phyloP scores from a whole-genome alignment of 176 grass and related monocot species.

The Triticum monococcum region DNA sequence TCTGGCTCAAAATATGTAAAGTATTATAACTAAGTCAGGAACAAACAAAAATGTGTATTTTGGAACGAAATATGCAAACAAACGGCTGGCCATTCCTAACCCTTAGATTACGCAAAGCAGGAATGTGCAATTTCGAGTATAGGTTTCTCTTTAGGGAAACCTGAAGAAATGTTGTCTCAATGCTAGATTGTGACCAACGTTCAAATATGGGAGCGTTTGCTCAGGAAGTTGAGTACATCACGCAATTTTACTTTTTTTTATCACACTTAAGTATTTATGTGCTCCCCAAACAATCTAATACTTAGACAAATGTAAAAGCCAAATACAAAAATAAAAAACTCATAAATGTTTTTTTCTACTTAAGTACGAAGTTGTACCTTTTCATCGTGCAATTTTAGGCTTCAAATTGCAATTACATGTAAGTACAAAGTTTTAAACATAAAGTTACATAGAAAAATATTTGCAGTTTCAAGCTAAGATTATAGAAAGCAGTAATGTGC shows the following conservation, averaged over 20 bases:
- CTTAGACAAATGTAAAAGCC: not conserved
- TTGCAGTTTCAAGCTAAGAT: too few species aligned
- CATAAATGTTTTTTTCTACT: not conserved
- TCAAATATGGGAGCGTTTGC: too few species aligned
- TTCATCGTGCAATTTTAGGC: not conserved
- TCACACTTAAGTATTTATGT: not conserved
- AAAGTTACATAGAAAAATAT: too few species aligned
- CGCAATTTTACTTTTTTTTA: too few species aligned
- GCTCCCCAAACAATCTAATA: not conserved
- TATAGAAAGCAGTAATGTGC: too few species aligned
- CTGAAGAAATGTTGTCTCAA: too few species aligned
- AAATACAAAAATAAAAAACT: not conserved
- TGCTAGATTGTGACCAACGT: too few species aligned
- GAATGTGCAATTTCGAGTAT: too few species aligned
- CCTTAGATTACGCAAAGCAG: not conserved
- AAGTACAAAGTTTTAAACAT: not conserved
- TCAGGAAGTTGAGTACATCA: too few species aligned
- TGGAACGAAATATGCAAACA: not conserved
- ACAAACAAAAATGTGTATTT: not conserved
- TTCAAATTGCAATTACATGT: not conserved
- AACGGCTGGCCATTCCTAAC: fast-evolving
- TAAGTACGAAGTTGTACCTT: not conserved
- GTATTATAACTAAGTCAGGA: too few species aligned
- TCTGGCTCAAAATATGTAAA: not conserved
- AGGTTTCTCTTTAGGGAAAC: too few species aligned